Base-by-base conservation (phyloP, 2,329 filamentous ascomycete genomes). In the Blastomyces parvus region DNA sequence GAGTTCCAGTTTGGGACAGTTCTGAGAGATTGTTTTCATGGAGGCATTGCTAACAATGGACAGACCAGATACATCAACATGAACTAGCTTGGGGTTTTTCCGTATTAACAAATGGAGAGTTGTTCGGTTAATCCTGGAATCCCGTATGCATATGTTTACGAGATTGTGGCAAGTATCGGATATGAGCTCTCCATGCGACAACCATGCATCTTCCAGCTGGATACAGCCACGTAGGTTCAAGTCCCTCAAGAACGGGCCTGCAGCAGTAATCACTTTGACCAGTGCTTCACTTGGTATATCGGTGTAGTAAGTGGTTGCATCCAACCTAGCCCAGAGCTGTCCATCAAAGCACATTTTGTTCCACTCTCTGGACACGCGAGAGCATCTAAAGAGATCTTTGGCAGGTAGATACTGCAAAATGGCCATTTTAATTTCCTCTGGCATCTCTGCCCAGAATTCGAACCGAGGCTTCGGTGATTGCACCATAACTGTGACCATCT, bases 141-240 rank as follows among this genome's bases (percentile, higher is more conserved):
- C 94, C 77, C 97, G 91, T 19, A 97, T 82, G 0, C 89, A 95
- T 61, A 92, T 89, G 70, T 90, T 90, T 71, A 91, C 86, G 30
- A 99, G 82, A 70, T 97, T 97, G 69, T 82, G 86, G 78, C 93
- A 97, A 6, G 89, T 84, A 68, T 89, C 88, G n/a, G 89, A 87
- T 52, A 97, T 84, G 30, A 74, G 74, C 52, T 78, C 77, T 42
- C 87, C 86, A 66, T 91, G 86, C 19, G 86, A 84, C 55, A 85
- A 82, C 82, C 91, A 92, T 70, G 88, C 88, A 70, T 95, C 88
- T 67, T 90, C 84, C 60, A 97, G 82, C 73, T 97, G 94, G 42
- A 96, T 84, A 73, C 93, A 99, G 33, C 94, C 94, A 68, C 93
- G 82, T 2, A 99, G 82, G 70, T 97, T 97, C 62, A 99, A 81